Conservation (phyloP, 495 filamentous ascomycete genomes). For the Trichoderma reesei region DNA sequence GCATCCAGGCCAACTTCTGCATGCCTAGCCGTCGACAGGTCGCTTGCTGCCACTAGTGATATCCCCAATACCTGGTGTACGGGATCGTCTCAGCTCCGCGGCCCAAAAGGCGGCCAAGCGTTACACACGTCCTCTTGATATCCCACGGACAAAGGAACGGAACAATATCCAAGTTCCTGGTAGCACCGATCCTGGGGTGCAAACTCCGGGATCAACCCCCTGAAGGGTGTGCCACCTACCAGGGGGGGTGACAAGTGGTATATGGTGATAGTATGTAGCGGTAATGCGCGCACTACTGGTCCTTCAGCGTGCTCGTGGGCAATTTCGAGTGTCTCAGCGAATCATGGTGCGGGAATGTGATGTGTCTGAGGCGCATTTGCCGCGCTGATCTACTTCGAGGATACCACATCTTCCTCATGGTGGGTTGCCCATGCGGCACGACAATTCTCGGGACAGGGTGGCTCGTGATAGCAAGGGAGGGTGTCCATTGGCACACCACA, state of each 20-base stretch:
- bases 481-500: too few relatives aligned
- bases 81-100: background rate
- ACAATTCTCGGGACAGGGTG: background rate
- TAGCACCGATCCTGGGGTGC: background rate
- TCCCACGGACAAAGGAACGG: background rate
- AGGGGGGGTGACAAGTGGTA: too few relatives aligned
- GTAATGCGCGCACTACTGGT: too few relatives aligned
- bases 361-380: conserved; percentile 3
- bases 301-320: background rate
- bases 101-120: background rate
- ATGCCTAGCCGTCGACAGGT: background rate
- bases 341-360: conserved; percentile 3
- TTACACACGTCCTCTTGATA: too few relatives aligned
- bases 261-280: too few relatives aligned
- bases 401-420: background rate
- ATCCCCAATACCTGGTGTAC: background rate
- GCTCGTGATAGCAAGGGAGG: background rate
- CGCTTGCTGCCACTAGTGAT: background rate
- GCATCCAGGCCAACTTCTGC: too few relatives aligned
- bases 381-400: conserved; percentile 1
- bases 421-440: background rate
- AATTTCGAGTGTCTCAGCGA: background rate
- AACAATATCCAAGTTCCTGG: background rate
- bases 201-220: background rate
- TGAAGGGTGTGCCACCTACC: background rate